Conservation (phyloP, 352 stramenopile species). For the Chrysophaeum taylorii region DNA sequence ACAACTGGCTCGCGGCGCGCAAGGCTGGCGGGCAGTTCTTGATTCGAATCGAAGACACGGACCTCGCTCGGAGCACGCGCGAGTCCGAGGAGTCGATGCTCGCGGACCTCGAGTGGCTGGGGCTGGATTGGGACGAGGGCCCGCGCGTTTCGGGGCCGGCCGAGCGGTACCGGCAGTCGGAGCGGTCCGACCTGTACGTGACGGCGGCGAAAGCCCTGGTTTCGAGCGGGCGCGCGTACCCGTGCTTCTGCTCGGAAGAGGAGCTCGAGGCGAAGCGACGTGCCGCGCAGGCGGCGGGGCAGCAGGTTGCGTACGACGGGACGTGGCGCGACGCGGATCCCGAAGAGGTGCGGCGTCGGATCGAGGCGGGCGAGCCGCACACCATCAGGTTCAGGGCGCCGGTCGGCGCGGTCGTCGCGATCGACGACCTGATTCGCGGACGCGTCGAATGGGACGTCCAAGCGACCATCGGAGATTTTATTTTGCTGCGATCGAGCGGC, state of each 20-base stretch:
- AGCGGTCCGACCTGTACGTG: constrained; percentile 84
- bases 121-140: constrained; percentile 92
- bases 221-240: constrained; percentile 68
- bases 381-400: constrained; percentile 90
- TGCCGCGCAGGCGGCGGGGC: constrained; percentile 52
- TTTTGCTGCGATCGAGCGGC: constrained; percentile 56
- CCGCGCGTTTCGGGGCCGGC: constrained; percentile 71
- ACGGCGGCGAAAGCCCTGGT: constrained; percentile 73
- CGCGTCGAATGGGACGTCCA: constrained; percentile 74
- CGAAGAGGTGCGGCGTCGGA: constrained; percentile 67
- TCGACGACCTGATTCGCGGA: constrained; percentile 88
- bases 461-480: constrained; percentile 65
- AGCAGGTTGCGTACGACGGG: constrained; percentile 76
- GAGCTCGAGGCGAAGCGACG: constrained; percentile 80
- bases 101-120: constrained; percentile 80
- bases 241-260: constrained; percentile 90
- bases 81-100: constrained; percentile 70
- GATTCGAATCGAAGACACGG: constrained; percentile 27
- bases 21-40: constrained; percentile 40
- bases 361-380: constrained; percentile 70
- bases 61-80: constrained; percentile 30
- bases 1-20: constrained; percentile 77
- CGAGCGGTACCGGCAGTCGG: constrained; percentile 90
- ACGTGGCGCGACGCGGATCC: constrained; percentile 81
- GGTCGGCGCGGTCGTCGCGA: constrained; percentile 69